Base-by-base conservation (phyloP, 176 grass and related monocot genomes). In the Bolboschoenus planiculmis region DNA sequence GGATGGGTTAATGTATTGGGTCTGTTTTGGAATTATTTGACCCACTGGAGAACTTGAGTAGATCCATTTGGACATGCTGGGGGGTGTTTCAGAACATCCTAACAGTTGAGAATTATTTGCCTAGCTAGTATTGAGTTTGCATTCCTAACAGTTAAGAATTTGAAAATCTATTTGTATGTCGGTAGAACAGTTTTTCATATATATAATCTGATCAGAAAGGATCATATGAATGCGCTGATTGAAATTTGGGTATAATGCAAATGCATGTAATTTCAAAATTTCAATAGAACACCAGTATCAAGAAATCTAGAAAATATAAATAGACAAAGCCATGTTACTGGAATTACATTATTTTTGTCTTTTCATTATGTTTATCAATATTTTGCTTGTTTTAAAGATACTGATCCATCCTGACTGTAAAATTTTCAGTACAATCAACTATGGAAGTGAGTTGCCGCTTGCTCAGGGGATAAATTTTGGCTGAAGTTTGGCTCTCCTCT, bases 391-490 rank as follows among this genome's bases (percentile, higher is more conserved):
- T 33, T 78, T 78, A 26, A 78, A 54, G 23, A 54, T 81, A 42
- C 30, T 67, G 43, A 48, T 84, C 11, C 39, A 35, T 74, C 10
- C 39, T 46, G 53, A 30, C 39, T 79, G 31, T 58, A 18, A 57
- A 66, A 70, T 76, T 83, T 91, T 31, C 86, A 98, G 96, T 40
- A 98, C 96, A 83, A 95, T 98, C 90, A 98, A 98, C 89, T 98
- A 98, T 48, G 96, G 96, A 54, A 98, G 84, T 58, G 96, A 98
- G 85, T 87, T 98, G 57, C 96, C 96, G 78, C 87, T 98, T 35
- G 96, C 96, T 0, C 96, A 99, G 79, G 96, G 96, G 78, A 95
- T 99, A 73, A 95, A 95, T 80, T 99, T 99, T 81, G 89, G 92
- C 57, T 99, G 83, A 63, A 82, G 3, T 18, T 10, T 64, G 2